Conservation (phyloP, 2,329 filamentous ascomycete species). For the Cercospora brassicicola region DNA sequence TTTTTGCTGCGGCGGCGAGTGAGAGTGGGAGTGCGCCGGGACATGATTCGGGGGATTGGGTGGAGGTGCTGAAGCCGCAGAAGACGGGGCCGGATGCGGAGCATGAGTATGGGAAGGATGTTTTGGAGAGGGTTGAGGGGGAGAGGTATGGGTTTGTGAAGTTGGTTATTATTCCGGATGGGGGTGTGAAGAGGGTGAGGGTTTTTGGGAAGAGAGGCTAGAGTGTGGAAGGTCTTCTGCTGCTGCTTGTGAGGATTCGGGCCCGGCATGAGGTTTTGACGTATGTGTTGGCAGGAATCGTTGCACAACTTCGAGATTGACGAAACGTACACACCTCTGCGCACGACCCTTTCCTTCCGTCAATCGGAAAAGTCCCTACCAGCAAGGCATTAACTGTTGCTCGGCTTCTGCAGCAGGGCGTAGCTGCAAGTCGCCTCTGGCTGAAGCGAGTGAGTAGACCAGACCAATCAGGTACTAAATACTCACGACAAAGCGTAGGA, state of each 20-base stretch:
- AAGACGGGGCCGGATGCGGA: constrained; percentile 72
- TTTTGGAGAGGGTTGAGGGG: constrained; percentile 52
- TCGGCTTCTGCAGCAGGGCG: too few species aligned
- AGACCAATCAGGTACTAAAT: too few species aligned
- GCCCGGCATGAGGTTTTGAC: background rate
- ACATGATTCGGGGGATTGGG: constrained; percentile 62
- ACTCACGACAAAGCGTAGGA: too few species aligned
- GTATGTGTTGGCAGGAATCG: background rate
- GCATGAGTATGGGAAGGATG: constrained; percentile 59
- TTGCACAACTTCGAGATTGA: background rate
- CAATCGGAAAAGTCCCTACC: too few species aligned
- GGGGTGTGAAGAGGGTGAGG: constrained; percentile 83
- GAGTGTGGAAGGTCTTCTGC: too few species aligned
- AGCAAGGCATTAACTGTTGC: too few species aligned
- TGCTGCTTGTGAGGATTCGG: background rate
- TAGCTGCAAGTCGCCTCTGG: too few species aligned
- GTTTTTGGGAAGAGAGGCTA: constrained; percentile 61
- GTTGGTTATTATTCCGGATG: constrained; percentile 89
- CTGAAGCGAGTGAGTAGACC: too few species aligned
- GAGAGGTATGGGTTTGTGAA: constrained; percentile 77
- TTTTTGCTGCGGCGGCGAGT: constrained; percentile 63
- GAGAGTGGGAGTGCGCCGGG: constrained; percentile 50
- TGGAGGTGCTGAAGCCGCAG: constrained; percentile 63
- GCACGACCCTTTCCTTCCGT: too few species aligned
- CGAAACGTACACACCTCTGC: too few species aligned